These are phyloP conservation scores for Didymella lethalis DNA, from an alignment of 2,329 filamentous ascomycete genomes.

Conservation along the genomic window DNA sequence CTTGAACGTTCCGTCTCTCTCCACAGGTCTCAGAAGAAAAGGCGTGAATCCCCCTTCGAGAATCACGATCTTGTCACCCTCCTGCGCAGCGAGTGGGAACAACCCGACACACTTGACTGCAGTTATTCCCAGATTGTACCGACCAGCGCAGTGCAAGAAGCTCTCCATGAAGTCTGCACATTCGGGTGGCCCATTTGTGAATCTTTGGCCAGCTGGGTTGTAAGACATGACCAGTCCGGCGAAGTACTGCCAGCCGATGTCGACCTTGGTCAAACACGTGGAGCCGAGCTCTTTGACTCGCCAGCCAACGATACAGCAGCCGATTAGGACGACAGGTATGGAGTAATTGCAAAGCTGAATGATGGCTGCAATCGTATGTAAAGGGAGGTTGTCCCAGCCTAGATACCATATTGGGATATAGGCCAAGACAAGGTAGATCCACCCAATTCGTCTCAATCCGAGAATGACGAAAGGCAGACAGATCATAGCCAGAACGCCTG, in stretches of 20 bases:
- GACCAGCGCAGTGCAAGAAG: background rate
- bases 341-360: background rate
- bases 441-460: background rate
- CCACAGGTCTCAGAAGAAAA: background rate
- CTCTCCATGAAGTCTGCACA: background rate
- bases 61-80: background rate
- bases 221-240: background rate
- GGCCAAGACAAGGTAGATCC: background rate
- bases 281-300: background rate
- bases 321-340: background rate
- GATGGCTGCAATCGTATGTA: background rate
- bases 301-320: background rate
- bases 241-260: background rate
- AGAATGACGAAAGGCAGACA: background rate
- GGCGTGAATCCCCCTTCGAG: background rate
- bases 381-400: background rate
- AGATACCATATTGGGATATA: background rate
- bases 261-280: background rate
- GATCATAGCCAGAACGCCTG: background rate
- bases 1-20: background rate
- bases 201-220: background rate
- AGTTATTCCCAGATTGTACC: background rate
- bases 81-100: background rate
- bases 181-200: background rate
- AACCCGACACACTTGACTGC: background rate